Evolutionary conservation across 345 rosid species (phyloP).

Genomic region (Citrus maxima): DNA sequence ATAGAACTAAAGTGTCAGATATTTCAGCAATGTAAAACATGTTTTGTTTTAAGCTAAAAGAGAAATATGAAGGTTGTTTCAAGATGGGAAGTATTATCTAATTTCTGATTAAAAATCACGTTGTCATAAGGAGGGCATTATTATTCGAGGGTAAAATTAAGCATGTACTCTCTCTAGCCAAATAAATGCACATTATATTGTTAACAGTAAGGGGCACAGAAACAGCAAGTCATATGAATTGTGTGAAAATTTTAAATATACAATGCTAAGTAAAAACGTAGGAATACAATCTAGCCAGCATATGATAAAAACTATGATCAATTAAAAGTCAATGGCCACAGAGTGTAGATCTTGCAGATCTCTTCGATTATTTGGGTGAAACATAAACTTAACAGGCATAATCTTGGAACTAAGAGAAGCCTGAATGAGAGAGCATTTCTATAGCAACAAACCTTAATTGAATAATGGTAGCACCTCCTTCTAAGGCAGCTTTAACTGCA

Average conservation of each 20-base stretch:
- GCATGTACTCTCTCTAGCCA: background rate
- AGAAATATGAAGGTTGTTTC: background rate
- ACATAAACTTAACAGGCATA: background rate
- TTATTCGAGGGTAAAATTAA: background rate
- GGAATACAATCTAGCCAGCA: background rate
- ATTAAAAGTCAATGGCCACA: background rate
- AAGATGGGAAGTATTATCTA: background rate
- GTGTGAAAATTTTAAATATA: background rate
- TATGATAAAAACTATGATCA: background rate
- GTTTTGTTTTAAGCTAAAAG: background rate
- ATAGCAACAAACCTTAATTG: slow-evolving; percentile 64
- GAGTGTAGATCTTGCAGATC: background rate
- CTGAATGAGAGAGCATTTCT: background rate
- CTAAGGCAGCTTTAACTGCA: slow-evolving; percentile 71
- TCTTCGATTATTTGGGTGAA: background rate
- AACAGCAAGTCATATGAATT: background rate
- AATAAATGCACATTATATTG: background rate
- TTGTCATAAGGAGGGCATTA: too few species aligned
- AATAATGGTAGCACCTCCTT: slow-evolving; percentile 89
- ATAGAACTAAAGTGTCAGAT: background rate
- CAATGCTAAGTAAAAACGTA: background rate
- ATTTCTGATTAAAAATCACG: background rate
- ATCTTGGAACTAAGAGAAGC: background rate
- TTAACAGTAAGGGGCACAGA: background rate
- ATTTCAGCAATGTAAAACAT: background rate